phyloP scores from a whole-genome alignment of 176 grass and related monocot genomes.

The Microstegium vimineum region DNA sequence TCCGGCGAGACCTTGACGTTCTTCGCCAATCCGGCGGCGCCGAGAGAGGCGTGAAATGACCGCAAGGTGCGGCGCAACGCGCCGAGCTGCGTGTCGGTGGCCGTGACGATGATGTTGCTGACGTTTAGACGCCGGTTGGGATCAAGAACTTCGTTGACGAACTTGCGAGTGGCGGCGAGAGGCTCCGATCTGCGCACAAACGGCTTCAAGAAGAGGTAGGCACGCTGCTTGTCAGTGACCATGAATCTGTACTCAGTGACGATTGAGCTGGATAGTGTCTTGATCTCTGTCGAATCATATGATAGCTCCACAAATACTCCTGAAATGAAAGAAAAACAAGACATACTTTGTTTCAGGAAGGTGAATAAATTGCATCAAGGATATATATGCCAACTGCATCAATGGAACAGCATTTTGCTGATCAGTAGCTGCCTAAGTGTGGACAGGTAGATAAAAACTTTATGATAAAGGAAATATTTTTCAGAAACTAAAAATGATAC shows the following conservation, averaged over 20 bases:
- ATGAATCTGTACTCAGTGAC: not conserved
- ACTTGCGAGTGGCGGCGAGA: conserved; percentile 14
- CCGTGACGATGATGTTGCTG: conserved; percentile 34
- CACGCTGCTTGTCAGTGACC: conserved; percentile 1
- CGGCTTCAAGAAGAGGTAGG: conserved; percentile 47
- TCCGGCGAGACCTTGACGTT: conserved; percentile 39
- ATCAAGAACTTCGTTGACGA: conserved; percentile 5
- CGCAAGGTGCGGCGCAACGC: conserved; percentile 27
- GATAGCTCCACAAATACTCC: conserved; percentile 41
- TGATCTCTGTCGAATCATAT: conserved; percentile 30
- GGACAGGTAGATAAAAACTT: not conserved
- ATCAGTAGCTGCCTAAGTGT: not conserved
- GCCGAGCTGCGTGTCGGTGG: conserved; percentile 22
- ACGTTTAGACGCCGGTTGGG: conserved; percentile 25
- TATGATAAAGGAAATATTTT: not conserved
- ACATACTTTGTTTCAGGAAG: not conserved
- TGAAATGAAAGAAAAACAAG: conserved; percentile 34
- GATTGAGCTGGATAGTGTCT: not conserved
- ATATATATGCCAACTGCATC: too few relatives aligned
- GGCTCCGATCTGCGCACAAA: conserved; percentile 12
- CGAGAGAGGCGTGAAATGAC: conserved; percentile 35
- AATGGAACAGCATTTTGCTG: not conserved
- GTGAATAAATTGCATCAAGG: too few relatives aligned
- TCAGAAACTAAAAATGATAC: not conserved
- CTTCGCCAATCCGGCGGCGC: not conserved